Evolutionary conservation across 2,329 filamentous ascomycete species (phyloP).

Genomic region (Lasiodiplodia gonubiensis): DNA sequence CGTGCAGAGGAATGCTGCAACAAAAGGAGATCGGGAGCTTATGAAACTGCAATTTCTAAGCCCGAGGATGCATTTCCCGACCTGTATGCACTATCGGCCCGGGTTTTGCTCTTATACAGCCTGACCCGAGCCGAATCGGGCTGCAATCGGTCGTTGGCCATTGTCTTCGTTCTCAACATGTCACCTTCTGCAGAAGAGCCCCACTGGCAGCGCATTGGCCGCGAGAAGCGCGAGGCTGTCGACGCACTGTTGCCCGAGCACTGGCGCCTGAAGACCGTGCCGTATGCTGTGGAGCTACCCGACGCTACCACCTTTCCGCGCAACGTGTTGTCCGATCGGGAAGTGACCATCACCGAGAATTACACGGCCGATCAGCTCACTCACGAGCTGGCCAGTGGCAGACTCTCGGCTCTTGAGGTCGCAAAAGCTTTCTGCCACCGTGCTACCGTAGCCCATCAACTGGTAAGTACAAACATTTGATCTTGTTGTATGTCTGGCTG

Average conservation of each 20-base stretch:
- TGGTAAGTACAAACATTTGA: slow-evolving; percentile 43
- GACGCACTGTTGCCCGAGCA: slow-evolving; percentile 61
- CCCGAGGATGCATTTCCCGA: slow-evolving; percentile 4
- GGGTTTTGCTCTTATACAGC: not conserved
- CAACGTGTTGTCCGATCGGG: slow-evolving; percentile 57
- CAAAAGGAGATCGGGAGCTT: not conserved
- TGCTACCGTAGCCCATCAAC: slow-evolving; percentile 59
- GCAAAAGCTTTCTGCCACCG: slow-evolving; percentile 63
- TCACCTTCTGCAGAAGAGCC: not conserved
- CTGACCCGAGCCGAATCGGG: not conserved
- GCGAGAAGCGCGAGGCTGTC: slow-evolving; percentile 61
- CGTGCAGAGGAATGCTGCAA: not conserved
- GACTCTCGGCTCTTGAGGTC: slow-evolving; percentile 63
- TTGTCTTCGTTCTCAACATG: not conserved
- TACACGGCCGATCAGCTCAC: slow-evolving; percentile 49
- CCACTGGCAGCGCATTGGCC: slow-evolving; percentile 57
- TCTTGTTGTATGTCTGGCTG: slow-evolving; percentile 51
- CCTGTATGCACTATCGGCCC: not conserved
- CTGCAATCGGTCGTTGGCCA: not conserved
- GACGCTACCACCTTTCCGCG: slow-evolving; percentile 45
- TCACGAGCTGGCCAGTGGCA: slow-evolving; percentile 46
- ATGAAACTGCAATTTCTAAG: not conserved
- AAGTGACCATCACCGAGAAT: slow-evolving; percentile 62
- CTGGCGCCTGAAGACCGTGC: slow-evolving; percentile 60
- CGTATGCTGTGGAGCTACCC: slow-evolving; percentile 57